Base-by-base conservation (phyloP, 2,329 filamentous ascomycete genomes). In the Capronia americana region DNA sequence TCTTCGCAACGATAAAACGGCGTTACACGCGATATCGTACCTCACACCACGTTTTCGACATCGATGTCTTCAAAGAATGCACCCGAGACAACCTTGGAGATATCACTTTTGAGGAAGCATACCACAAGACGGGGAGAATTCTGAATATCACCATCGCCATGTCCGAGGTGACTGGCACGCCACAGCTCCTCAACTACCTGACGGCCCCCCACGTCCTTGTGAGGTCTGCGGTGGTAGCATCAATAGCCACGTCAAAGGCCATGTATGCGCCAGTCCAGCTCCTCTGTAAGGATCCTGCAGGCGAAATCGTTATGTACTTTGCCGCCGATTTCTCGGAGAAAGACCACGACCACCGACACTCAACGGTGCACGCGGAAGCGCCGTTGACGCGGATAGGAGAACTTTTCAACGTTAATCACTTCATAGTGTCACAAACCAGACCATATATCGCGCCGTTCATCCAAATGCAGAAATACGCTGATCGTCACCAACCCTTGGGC, bases 321-420 rank as follows among this genome's bases (percentile, higher is more conserved):
- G 68, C 68, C n/a, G 65, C 65, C 48, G 68, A 69, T 56, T 67
- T 65, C 53, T 67, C 68, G 4, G 68, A 63, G 51, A 67, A 76
- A 73, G 58, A 51, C 24, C 50, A 51, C 20, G 93, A 93, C 93
- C 92, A 17, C 17, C 54, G 53, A 51, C 64, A 50, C 57, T 64
- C 64, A 89, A 97, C 93, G 0, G 92, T 98, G 20, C 93, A 97
- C 75, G 95, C 95, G 65, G 94, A 98, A 77, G 82, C 97, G 2
- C 94, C 94, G 1, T 96, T 96, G 87, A 93, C 90, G 23, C 87
- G 92, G 1, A 83, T 98, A 14, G 89, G 93, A 0, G 93, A 97
- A 75, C 93, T 97, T 90, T 97, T 97, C 82, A 97, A 97, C 74
- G 93, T 97, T 75, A 97, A 97, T 74, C 94, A 97, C 76, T 97